These are phyloP conservation scores for Clonostachys rhizophaga DNA, from an alignment of 2,329 filamentous ascomycete genomes.

Conservation along the genomic window DNA sequence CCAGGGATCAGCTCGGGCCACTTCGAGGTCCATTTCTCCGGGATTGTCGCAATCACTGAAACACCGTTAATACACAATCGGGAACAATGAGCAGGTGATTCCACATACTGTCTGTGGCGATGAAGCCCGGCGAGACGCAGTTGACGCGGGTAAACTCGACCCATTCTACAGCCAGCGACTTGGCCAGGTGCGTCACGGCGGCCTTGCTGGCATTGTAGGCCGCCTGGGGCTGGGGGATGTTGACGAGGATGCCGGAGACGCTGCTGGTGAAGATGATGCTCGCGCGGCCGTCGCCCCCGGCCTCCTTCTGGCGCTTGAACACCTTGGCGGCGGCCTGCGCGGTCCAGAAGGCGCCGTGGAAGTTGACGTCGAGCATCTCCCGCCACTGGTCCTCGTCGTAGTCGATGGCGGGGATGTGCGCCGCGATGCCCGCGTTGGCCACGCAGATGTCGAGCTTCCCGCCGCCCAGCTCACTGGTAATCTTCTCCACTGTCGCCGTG, in stretches of 20 bases:
- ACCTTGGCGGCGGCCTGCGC: slow-evolving; percentile 31
- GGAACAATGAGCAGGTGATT: not conserved
- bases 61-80: slow-evolving; percentile 33
- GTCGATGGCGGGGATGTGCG: slow-evolving; percentile 49
- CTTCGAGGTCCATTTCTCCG: slow-evolving; percentile 10
- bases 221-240: slow-evolving; percentile 34
- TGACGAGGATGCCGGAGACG: slow-evolving; percentile 44
- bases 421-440: slow-evolving; percentile 42
- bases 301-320: slow-evolving; percentile 24
- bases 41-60: slow-evolving; percentile 11
- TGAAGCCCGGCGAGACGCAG: slow-evolving; percentile 66
- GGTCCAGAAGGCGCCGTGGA: slow-evolving; percentile 37
- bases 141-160: slow-evolving; percentile 65
- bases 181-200: slow-evolving; percentile 38
- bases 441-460: slow-evolving; percentile 34
- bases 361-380: slow-evolving; percentile 45
- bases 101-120: slow-evolving; percentile 19
- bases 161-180: slow-evolving; percentile 69
- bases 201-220: slow-evolving; percentile 36
- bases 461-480: slow-evolving; percentile 23
- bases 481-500: slow-evolving; percentile 19
- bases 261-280: slow-evolving; percentile 47
- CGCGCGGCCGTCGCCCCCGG: slow-evolving; percentile 17
- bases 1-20: slow-evolving; percentile 37
- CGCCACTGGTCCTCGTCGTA: slow-evolving; percentile 44